phyloP scores from a whole-genome alignment of 208 protist species.

The Wallacemonas sp. region DNA sequence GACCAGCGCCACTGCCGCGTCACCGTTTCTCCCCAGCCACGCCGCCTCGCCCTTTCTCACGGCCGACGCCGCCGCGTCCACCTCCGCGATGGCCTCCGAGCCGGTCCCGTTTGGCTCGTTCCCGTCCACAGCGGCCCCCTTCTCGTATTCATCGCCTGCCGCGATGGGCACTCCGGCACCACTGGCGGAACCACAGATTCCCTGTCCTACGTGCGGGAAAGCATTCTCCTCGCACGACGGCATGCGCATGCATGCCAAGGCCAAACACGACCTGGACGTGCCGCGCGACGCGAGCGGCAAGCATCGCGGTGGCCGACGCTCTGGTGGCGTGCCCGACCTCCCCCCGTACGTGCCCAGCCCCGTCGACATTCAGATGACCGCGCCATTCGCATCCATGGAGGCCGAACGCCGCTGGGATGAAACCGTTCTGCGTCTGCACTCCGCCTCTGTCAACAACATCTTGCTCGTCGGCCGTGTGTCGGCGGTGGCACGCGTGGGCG shows the following conservation, averaged over 20 bases:
- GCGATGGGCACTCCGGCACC: slow-evolving; percentile 17
- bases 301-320: slow-evolving; percentile 13
- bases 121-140: not conserved
- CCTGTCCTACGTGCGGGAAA: slow-evolving; percentile 64
- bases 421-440: slow-evolving; percentile 69
- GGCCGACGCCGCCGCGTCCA: slow-evolving; percentile 21
- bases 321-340: slow-evolving; percentile 42
- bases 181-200: slow-evolving; percentile 31
- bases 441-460: slow-evolving; percentile 79
- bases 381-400: slow-evolving; percentile 59
- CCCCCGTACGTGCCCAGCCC: slow-evolving; percentile 89
- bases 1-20: not conserved
- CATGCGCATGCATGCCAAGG: slow-evolving; percentile 80
- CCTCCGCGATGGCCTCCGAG: slow-evolving; percentile 40
- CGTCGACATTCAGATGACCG: slow-evolving; percentile 82
- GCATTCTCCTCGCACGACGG: slow-evolving; percentile 64
- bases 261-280: slow-evolving; percentile 73
- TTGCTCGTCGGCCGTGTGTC: slow-evolving; percentile 44
- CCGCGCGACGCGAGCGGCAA: slow-evolving; percentile 21
- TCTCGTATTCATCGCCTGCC: slow-evolving; percentile 12
- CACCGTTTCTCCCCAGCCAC: slow-evolving; percentile 22
- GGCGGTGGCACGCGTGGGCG: slow-evolving; percentile 32
- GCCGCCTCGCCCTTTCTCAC: slow-evolving; percentile 34
- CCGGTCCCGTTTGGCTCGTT: not conserved
- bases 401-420: slow-evolving; percentile 53